These are phyloP conservation scores for Paramecium bursaria DNA, from an alignment of 73 alveolate species.

Conservation along the genomic window DNA sequence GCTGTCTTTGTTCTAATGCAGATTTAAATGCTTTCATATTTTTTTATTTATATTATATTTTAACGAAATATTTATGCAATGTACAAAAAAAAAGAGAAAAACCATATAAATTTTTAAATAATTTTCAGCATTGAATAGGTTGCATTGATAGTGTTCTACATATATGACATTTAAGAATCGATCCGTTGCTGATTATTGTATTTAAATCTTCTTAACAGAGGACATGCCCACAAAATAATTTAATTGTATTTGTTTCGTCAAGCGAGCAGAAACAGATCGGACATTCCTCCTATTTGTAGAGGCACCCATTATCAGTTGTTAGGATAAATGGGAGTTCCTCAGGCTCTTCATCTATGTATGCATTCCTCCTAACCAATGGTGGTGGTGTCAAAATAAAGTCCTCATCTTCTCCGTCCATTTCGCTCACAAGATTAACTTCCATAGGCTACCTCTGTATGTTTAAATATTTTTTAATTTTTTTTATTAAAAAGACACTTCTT, in stretches of 20 bases:
- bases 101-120: no score
- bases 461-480: slow-evolving; percentile 30
- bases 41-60: no score
- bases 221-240: slow-evolving; percentile 60
- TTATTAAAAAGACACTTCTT: slow-evolving; percentile 14
- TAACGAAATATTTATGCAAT: no score
- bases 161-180: slow-evolving; percentile 40
- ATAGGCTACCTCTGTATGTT: slow-evolving; percentile 1
- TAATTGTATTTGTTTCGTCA: slow-evolving; percentile 17
- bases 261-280: slow-evolving; percentile 49
- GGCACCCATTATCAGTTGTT: background rate
- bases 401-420: slow-evolving; percentile 6
- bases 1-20: no score
- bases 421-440: background rate
- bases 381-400: slow-evolving; percentile 53
- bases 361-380: slow-evolving; percentile 29
- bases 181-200: background rate
- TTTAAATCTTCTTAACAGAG: slow-evolving; percentile 28
- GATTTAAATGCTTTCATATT: no score
- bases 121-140: no score
- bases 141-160: slow-evolving; percentile 58
- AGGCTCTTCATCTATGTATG: slow-evolving; percentile 43
- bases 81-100: no score
- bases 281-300: slow-evolving; percentile 26
- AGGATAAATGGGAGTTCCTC: slow-evolving; percentile 29